A percentile compares a stretch with the other conserved stretches of the same genome.
These are phyloP conservation scores for Rheum nobile DNA, from an alignment of 148 eudicot genomes.

Conservation along the genomic window DNA sequence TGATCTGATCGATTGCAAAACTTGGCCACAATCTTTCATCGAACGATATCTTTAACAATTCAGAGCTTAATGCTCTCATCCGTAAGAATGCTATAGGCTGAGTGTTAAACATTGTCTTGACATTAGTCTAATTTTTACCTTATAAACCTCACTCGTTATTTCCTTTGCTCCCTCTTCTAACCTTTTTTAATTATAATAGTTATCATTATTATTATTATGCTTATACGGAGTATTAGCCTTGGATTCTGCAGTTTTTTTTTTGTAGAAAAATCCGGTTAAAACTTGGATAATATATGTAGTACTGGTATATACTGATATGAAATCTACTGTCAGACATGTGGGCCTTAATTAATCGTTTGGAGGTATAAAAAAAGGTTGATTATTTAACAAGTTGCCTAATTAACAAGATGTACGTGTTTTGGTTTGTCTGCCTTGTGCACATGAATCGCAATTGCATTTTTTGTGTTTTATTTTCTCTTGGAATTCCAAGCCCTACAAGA, in stretches of 20 bases:
- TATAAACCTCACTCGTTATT: background rate
- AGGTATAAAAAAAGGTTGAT: background rate
- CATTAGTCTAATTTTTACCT: too few relatives aligned
- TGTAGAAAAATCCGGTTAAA: background rate
- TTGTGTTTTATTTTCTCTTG: background rate
- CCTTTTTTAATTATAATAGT: background rate
- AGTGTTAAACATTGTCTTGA: too few relatives aligned
- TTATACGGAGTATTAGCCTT: background rate
- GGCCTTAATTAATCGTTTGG: background rate
- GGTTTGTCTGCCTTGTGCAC: background rate
- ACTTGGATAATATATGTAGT: background rate
- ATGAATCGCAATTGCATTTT: background rate
- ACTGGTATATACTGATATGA: background rate
- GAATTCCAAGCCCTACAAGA: background rate
- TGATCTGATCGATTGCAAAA: too few relatives aligned
- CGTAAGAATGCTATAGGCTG: too few relatives aligned
- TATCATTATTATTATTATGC: background rate
- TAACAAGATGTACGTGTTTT: background rate
- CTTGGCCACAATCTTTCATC: too few relatives aligned
- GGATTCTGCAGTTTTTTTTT: background rate
- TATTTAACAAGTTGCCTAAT: background rate
- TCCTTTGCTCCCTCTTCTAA: background rate
- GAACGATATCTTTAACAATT: too few relatives aligned
- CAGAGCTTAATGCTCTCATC: too few relatives aligned
- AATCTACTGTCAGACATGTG: constrained; percentile 1